These are phyloP conservation scores for Pyricularia grisea DNA, from an alignment of 2,329 filamentous ascomycete genomes.

Conservation along the genomic window DNA sequence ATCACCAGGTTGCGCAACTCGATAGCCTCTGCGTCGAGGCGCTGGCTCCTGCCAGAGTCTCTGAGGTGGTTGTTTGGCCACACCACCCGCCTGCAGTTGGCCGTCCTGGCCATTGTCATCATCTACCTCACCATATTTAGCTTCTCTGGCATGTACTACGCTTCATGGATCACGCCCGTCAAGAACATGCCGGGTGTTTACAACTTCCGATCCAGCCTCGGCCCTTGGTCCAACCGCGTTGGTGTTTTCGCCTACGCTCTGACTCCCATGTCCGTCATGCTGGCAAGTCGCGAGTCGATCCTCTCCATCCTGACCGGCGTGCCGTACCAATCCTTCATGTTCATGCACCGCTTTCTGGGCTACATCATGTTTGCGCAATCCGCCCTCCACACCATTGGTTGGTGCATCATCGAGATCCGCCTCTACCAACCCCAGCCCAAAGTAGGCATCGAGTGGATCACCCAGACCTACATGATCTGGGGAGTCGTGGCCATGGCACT, in stretches of 20 bases:
- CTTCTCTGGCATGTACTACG: constrained; percentile 60
- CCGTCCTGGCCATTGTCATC: constrained; percentile 46
- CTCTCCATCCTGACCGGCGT: constrained; percentile 62
- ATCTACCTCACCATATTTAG: constrained; percentile 59
- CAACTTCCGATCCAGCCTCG: constrained; percentile 57
- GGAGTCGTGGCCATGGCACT: constrained; percentile 60
- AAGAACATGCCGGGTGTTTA: constrained; percentile 41
- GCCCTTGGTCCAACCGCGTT: constrained; percentile 59
- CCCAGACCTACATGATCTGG: constrained; percentile 62
- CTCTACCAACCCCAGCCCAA: constrained; percentile 36
- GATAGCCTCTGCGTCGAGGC: constrained; percentile 30
- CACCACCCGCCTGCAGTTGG: constrained; percentile 58
- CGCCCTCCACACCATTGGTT: constrained; percentile 59
- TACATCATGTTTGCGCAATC: constrained; percentile 64
- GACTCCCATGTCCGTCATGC: constrained; percentile 58
- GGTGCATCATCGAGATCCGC: constrained; percentile 30
- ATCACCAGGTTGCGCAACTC: constrained; percentile 24
- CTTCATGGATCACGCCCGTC: constrained; percentile 61
- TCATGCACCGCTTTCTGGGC: constrained; percentile 67
- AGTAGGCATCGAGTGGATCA: constrained; percentile 46
- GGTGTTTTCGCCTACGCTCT: constrained; percentile 66
- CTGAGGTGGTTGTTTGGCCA: constrained; percentile 51
- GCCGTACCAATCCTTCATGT: constrained; percentile 70
- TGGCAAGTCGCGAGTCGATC: constrained; percentile 61
- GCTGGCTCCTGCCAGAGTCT: constrained; percentile 52